Evolutionary conservation across 1,139 yeast species (phyloP).

Genomic region (Hyphopichia khmerensis): DNA sequence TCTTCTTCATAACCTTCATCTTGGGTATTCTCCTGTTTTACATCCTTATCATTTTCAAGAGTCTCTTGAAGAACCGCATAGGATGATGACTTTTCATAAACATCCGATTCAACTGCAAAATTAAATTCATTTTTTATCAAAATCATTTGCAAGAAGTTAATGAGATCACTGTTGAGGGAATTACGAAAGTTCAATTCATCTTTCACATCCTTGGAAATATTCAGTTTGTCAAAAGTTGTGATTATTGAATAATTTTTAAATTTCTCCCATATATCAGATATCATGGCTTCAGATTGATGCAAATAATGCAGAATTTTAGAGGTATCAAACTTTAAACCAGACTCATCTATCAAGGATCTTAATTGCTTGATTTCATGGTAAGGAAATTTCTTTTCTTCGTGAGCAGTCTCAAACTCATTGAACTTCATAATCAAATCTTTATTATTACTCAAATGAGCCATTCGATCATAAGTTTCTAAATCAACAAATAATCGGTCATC

Average conservation of each 20-base stretch:
- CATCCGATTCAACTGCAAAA: conserved; percentile 23
- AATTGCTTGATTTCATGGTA: conserved; percentile 26
- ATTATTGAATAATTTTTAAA: conserved; percentile 31
- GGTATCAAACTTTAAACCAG: conserved; percentile 25
- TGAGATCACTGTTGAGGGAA: conserved; percentile 19
- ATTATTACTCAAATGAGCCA: conserved; percentile 27
- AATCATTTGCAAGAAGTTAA: conserved; percentile 28
- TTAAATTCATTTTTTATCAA: conserved; percentile 33
- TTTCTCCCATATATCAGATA: conserved; percentile 21
- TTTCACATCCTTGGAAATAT: conserved; percentile 15
- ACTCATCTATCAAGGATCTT: conserved; percentile 20
- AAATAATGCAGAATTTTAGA: conserved; percentile 20
- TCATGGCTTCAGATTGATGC: conserved; percentile 43
- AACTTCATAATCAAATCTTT: conserved; percentile 20
- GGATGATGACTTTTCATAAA: not conserved
- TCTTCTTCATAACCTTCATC: conserved; percentile 7
- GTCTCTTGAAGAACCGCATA: not conserved
- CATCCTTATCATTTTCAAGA: not conserved
- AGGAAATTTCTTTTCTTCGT: conserved; percentile 8
- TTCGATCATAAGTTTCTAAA: conserved; percentile 23
- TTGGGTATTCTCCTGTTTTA: conserved; percentile 9
- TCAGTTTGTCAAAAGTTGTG: conserved; percentile 34
- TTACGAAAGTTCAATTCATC: conserved; percentile 18
- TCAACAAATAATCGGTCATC: conserved; percentile 21
- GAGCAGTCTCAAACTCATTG: conserved; percentile 12